Percentiles rank a stretch among this genome's conserved stretches.
Evolutionary conservation across 2,329 filamentous ascomycete genomes (phyloP).

Genomic region (Coniochaeta sp.): DNA sequence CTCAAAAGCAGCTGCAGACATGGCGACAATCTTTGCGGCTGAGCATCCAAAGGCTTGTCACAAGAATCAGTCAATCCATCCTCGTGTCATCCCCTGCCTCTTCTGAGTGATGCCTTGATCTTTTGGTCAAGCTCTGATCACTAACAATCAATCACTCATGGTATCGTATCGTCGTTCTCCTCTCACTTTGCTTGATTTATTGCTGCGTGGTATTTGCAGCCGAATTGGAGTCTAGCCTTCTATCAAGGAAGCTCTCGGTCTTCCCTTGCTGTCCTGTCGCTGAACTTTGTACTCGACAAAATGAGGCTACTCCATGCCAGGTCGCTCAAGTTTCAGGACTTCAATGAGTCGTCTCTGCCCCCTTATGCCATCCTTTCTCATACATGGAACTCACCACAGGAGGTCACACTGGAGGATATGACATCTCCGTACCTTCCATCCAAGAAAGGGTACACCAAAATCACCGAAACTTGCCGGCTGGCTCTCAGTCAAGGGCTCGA

Average conservation of each 20-base stretch:
- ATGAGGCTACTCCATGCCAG: slow-evolving; percentile 29
- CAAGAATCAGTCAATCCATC: too few species aligned
- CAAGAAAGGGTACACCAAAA: slow-evolving; percentile 24
- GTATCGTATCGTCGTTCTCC: neutral
- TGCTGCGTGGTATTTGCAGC: too few species aligned
- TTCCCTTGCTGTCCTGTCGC: too few species aligned
- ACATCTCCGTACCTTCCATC: slow-evolving; percentile 12
- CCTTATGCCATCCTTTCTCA: slow-evolving; percentile 32
- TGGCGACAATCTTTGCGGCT: too few species aligned
- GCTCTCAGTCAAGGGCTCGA: slow-evolving; percentile 14
- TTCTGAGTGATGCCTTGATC: too few species aligned
- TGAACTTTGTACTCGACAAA: neutral
- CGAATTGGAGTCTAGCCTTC: too few species aligned
- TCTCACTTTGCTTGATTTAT: neutral
- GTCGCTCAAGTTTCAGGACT: slow-evolving; percentile 23
- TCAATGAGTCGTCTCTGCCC: slow-evolving; percentile 16
- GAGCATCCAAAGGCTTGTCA: too few species aligned
- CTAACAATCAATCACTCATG: neutral
- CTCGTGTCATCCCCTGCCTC: too few species aligned
- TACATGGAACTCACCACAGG: slow-evolving; percentile 23
- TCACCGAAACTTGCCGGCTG: slow-evolving; percentile 20
- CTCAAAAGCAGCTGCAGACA: too few species aligned
- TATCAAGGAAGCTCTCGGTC: too few species aligned
- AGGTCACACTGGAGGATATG: slow-evolving; percentile 24
- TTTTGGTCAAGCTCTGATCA: too few species aligned